Conservation (phyloP, 1,284 basidiomycete genomes). For the Naganishia albida region DNA sequence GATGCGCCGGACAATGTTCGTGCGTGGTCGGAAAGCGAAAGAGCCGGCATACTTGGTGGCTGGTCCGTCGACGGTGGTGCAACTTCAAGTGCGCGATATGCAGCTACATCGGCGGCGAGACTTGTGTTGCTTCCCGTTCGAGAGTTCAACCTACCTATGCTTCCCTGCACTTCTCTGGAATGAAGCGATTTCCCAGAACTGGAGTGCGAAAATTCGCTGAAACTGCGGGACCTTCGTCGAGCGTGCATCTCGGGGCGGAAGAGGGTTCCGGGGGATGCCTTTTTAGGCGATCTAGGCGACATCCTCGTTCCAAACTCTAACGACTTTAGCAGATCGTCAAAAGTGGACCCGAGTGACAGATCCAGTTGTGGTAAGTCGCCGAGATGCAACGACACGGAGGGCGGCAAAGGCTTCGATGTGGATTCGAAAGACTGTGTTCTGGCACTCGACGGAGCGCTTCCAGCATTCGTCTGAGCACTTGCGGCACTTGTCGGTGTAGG, state of each 20-base stretch:
- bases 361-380: constrained; percentile 52
- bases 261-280: constrained; percentile 34
- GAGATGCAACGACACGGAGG: constrained; percentile 44
- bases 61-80: neutral
- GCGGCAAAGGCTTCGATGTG: constrained; percentile 18
- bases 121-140: constrained; percentile 26
- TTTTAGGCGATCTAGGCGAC: constrained; percentile 44
- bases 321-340: constrained; percentile 33
- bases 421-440: neutral
- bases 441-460: neutral
- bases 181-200: constrained; percentile 17
- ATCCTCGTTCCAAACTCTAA: constrained; percentile 42
- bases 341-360: constrained; percentile 45
- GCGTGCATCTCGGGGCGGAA: constrained; percentile 29
- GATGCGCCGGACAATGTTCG: constrained; percentile 50
- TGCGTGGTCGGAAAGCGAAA: constrained; percentile 40
- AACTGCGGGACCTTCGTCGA: constrained; percentile 41
- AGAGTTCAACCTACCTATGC: neutral
- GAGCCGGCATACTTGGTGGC: constrained; percentile 18
- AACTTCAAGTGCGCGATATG: constrained; percentile 17
- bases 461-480: neutral
- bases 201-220: constrained; percentile 39
- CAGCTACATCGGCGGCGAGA: constrained; percentile 20
- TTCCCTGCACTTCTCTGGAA: constrained; percentile 8
- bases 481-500: constrained; percentile 1